Evolutionary conservation across 768 basidiomycete species (phyloP), one percentile per base, ranked within the genome.

Genomic region (Antrodiella citrinella): DNA sequence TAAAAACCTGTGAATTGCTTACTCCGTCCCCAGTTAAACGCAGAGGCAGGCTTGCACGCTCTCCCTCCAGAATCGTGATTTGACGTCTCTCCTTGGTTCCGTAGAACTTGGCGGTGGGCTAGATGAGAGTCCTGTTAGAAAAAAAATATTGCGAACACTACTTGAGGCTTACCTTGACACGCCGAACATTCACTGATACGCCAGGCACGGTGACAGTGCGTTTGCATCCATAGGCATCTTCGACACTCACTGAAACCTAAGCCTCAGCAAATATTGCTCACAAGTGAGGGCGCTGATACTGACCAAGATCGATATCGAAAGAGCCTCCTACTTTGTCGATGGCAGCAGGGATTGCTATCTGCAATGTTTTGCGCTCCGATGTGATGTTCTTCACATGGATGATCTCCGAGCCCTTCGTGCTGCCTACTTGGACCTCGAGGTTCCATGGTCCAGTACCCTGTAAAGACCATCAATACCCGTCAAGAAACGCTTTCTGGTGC

Each of bases 401-500:
- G 10, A 71, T 74, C 53, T 88, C 82, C 1, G 85, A 78, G 26
- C 72, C 76, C 48, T 77, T 77, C 3, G 86, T 82, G 4, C 87
- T 86, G 35, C 89, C 84, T 11, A 91, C 70, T 58, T 91, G 86
- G 20, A 94, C 69, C 44, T 88, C 86, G 23, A 98, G 62, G 58
- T 80, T 88, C 87, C 94, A 95, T 1, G 96, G 95, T 3, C 88
- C 81, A 3, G 83, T 87, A 45, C 96, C 96, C 86, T 93, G 47
- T 12, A 9, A 49, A 45, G 10, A 35, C 10, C 12, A 40, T 52
- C 2, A 54, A 53, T 18, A 26, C 30, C 11, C 20, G 20, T 13
- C 21, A 22, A 25, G 20, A n/a, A n/a, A n/a, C n/a, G n/a, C n/a
- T n/a, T n/a, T n/a, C n/a, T n/a, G n/a, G n/a, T n/a, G 47, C 13